Evolutionary conservation across 2,329 filamentous ascomycete genomes (phyloP), one percentile per base, ranked within the genome.

Genomic region (Camptophora hylomeconis): DNA sequence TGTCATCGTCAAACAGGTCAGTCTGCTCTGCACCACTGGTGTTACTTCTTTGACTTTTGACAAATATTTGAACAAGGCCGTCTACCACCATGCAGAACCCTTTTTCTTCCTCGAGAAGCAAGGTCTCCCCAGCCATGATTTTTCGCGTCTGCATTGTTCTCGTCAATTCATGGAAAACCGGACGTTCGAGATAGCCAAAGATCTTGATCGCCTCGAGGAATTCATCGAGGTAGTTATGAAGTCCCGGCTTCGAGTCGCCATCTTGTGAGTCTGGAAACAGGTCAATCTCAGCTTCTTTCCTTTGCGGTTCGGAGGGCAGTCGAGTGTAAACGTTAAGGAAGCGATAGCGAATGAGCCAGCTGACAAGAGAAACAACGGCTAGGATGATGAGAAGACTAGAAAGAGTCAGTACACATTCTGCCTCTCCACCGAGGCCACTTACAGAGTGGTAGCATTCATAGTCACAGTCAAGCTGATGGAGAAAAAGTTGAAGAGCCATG

Each of bases 131-230:
- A 4, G 89, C 87, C 46, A 95, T 92, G 27, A 98, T 66, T 56
- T 94, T 94, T 45, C 83, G 69, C 12, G 92, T 98, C 60, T 98
- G 89, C 89, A 98, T 98, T 35, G 86, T 94, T 35, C 89, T 69
- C 0, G 89, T 98, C 45, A 98, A 69, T 56, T 98, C 89, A 49
- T 98, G 92, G 48, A 98, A 98, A 22, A 98, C 89, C 0, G 89
- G 84, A 15, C 89, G 74, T 52, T 98, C 89, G 23, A 98, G 63
- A 49, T 95, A 98, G 6, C 89, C 89, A 57, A 98, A 98, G 33
- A 98, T 89, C 56, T 95, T 98, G 61, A 98, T 98, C 17, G 92
- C 89, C 50, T 86, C 95, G 13, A 98, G 63, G 45, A 98, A 98
- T 53, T 98, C 92, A 55, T 98, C 89, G 15, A 98, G 66, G 45